phyloP scores from a whole-genome alignment of 495 filamentous ascomycete species.

The Durotheca rogersii region DNA sequence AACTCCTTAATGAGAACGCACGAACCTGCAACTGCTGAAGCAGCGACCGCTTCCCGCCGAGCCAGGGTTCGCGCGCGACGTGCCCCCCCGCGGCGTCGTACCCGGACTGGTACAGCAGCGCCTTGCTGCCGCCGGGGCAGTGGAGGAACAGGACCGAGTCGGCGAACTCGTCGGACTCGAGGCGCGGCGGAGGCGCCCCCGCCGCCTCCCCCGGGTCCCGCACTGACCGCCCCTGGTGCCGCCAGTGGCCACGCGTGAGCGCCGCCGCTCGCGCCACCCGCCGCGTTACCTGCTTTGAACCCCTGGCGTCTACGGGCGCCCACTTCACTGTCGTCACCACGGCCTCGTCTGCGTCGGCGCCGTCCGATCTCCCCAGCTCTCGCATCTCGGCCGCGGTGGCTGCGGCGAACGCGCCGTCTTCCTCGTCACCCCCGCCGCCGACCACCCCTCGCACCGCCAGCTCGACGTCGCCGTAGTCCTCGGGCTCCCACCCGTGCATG shows the following conservation, averaged over 20 bases:
- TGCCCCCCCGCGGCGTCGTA: conserved; percentile 14
- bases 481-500: conserved; percentile 18
- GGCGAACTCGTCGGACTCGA: conserved; percentile 17
- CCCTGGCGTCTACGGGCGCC: no score
- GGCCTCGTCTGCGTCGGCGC: no score
- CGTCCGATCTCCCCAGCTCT: no score
- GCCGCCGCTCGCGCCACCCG: conserved; percentile 3
- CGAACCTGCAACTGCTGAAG: conserved; percentile 20
- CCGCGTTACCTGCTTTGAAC: background rate
- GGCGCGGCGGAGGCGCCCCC: no score
- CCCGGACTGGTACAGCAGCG: conserved; percentile 13
- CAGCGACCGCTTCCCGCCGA: conserved; percentile 17
- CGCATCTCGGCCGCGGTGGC: conserved; percentile 11
- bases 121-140: conserved; percentile 9
- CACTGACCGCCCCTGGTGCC: conserved; percentile 17
- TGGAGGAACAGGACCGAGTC: conserved; percentile 14
- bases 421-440: background rate
- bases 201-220: conserved; percentile 8
- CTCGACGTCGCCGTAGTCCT: conserved; percentile 4
- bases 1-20: no score
- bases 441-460: background rate
- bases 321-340: no score
- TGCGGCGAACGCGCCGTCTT: conserved; percentile 12
- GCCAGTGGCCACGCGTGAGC: conserved; percentile 5
- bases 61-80: conserved; percentile 16